These are phyloP conservation scores for Sergeia podlipaevii DNA, from an alignment of 208 protist species.

Conservation along the genomic window DNA sequence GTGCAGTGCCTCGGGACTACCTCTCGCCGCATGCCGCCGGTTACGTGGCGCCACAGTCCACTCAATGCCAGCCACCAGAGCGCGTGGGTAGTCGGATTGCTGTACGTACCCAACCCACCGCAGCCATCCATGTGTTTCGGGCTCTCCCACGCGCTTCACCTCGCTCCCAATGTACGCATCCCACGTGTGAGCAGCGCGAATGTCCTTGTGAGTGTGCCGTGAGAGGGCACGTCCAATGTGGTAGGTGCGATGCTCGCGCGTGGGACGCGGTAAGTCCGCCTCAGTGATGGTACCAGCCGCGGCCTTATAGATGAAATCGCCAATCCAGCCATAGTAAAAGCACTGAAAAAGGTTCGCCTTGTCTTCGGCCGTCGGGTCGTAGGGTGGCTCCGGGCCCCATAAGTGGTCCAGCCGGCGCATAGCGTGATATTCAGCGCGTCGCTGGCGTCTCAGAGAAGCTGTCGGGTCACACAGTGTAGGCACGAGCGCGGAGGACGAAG, in stretches of 20 bases:
- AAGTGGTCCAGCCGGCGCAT: constrained; percentile 18
- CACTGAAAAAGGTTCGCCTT: constrained; percentile 34
- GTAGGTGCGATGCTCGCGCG: constrained; percentile 17
- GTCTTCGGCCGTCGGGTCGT: constrained; percentile 24
- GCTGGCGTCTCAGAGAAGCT: too few species aligned
- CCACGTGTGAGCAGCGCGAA: constrained; percentile 20
- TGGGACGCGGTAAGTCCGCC: constrained; percentile 23
- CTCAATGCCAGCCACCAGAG: constrained; percentile 38
- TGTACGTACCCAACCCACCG: constrained; percentile 44
- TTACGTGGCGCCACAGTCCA: constrained; percentile 29
- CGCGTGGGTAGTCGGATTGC: constrained; percentile 28
- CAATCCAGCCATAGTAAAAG: constrained; percentile 53
- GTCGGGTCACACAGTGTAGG: too few species aligned
- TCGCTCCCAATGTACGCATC: constrained; percentile 24
- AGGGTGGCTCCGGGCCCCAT: constrained; percentile 26
- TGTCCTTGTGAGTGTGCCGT: constrained; percentile 21
- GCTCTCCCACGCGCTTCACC: constrained; percentile 24
- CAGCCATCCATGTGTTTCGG: constrained; percentile 29
- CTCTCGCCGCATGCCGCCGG: constrained; percentile 7
- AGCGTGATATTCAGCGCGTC: too few species aligned
- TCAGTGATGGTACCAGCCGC: constrained; percentile 25
- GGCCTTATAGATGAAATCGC: constrained; percentile 38
- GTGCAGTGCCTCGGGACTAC: constrained; percentile 10
- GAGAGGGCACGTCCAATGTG: constrained; percentile 29
- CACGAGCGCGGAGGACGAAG: too few species aligned